Evolutionary conservation across 768 basidiomycete genomes (phyloP).

Genomic region (Ramaria rubella): DNA sequence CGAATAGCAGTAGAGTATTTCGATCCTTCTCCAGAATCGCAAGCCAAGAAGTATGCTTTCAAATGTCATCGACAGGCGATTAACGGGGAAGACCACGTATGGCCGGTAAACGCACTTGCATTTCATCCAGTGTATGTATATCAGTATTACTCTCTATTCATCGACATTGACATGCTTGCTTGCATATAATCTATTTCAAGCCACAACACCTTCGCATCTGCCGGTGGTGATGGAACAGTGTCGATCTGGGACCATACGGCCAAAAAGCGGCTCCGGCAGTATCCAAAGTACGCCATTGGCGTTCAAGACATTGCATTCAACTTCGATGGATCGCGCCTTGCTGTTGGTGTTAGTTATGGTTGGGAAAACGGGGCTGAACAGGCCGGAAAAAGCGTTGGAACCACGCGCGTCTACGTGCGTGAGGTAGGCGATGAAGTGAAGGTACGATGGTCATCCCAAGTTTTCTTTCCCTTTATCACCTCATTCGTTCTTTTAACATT

Average conservation of each 20-base stretch:
- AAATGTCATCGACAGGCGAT: conserved; percentile 92
- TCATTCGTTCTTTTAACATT: background rate
- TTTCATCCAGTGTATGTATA: conserved; percentile 77
- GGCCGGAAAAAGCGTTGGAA: conserved; percentile 56
- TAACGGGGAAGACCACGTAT: conserved; percentile 90
- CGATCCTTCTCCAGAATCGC: conserved; percentile 67
- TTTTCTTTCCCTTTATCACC: background rate
- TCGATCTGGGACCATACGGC: conserved; percentile 97
- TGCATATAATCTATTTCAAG: conserved; percentile 30
- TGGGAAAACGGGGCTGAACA: conserved; percentile 78
- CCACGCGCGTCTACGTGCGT: conserved; percentile 55
- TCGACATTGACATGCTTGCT: too few relatives aligned
- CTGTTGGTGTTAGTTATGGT: conserved; percentile 80
- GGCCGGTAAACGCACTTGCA: conserved; percentile 91
- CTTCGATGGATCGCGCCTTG: conserved; percentile 73
- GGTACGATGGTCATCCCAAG: conserved; percentile 34
- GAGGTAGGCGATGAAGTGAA: conserved; percentile 73
- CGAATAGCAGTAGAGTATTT: conserved; percentile 97
- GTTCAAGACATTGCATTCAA: conserved; percentile 82
- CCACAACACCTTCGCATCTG: conserved; percentile 92
- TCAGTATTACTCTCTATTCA: background rate
- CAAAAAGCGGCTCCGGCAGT: conserved; percentile 91
- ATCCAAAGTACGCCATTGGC: conserved; percentile 66
- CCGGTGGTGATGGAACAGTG: conserved; percentile 89
- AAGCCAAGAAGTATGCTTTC: conserved; percentile 93